Evolutionary conservation across 1,284 basidiomycete species (phyloP), one percentile per base, ranked within the genome.

Genomic region (Irpex sp.): DNA sequence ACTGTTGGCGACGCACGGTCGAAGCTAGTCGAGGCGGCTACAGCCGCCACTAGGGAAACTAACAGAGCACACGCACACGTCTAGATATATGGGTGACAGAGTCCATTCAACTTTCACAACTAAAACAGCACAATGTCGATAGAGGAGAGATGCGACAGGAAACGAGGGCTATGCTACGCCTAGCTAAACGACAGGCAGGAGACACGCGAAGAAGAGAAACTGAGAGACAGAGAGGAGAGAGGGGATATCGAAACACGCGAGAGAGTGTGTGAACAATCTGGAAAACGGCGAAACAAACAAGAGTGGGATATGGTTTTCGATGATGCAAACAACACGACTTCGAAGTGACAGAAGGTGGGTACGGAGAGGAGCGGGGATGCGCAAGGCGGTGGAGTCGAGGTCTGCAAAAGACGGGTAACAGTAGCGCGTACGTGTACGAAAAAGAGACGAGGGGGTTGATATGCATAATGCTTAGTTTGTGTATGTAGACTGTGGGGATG

Each of bases 41-140:
- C 26, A 26, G 26, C 26, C 26, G 26, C 26, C 26, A 26, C 26
- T 26, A 26, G 26, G 26, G 31, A 34, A 34, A 34, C 6, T 3
- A 34, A 3, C 31, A 34, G 31, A 3, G 26, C 19, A 21, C 51
- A 54, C n/a, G 21, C 19, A 31, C n/a, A 21, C 31, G 31, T 34
- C 31, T 34, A 34, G 31, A 34, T 34, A 34, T 34, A 15, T 56
- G 17, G 54, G 11, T 56, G 21, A 36, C 17, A 49, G 54, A 62
- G 64, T 65, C 60, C 64, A 60, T 65, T 65, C 59, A 40, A 62
- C 31, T 65, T 65, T 65, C 64, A 65, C 64, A 62, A 65, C 64
- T 63, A 58, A 63, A 63, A 71, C 64, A 73, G 70, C 67, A 69
- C 68, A 69, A 60, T 68, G 66, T 67, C 69, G 68, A 69, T 68